Conservation (phyloP, 768 basidiomycete genomes). For the Suillus hirtellus region DNA sequence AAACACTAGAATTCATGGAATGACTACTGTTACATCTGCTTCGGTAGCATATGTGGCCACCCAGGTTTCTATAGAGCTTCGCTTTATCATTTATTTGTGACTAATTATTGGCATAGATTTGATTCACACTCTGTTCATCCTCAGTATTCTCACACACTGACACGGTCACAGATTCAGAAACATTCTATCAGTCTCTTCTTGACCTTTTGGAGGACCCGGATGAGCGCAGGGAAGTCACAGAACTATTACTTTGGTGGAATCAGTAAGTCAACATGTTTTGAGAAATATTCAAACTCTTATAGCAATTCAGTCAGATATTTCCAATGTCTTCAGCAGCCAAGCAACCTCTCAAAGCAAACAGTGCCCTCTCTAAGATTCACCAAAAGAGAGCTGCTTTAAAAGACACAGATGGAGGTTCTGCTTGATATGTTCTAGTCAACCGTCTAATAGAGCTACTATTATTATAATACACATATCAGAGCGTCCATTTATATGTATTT, state of each 20-base stretch:
- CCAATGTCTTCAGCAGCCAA: conserved; percentile 3
- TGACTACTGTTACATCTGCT: conserved; percentile 17
- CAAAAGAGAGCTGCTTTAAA: conserved; percentile 3
- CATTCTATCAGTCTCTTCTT: conserved; percentile 22
- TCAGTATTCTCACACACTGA: conserved; percentile 22
- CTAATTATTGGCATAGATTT: conserved; percentile 12
- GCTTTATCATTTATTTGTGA: conserved; percentile 4
- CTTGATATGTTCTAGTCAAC: background rate
- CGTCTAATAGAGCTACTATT: background rate
- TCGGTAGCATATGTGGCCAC: conserved; percentile 26
- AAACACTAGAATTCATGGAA: conserved; percentile 21
- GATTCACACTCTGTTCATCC: conserved; percentile 21
- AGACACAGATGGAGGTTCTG: background rate
- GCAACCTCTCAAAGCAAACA: background rate
- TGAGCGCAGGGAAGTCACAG: conserved; percentile 17
- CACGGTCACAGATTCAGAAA: conserved; percentile 24
- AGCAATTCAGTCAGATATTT: conserved; percentile 11
- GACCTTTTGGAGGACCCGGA: conserved; percentile 23
- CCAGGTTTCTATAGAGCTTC: conserved; percentile 13
- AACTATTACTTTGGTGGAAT: conserved; percentile 24
- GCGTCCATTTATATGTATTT: background rate
- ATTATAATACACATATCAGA: background rate
- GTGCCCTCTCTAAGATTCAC: conserved; percentile 6
- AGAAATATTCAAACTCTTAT: background rate
- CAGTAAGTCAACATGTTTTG: conserved; percentile 9